Conservation (phyloP, 306 rosid genomes). For the Trifolium fragiferum region DNA sequence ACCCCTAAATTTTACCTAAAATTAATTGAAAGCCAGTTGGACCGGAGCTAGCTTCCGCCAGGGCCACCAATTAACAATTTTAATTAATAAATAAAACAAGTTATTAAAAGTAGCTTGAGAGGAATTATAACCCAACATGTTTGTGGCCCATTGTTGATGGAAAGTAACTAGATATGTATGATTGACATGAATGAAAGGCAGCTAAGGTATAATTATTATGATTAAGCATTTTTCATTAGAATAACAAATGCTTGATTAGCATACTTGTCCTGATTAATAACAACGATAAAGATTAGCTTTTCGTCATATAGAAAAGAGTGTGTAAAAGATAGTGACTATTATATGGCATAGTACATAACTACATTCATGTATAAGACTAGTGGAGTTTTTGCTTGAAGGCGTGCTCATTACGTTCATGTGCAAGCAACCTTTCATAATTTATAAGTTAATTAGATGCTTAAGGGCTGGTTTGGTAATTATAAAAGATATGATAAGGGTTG, state of each 20-base stretch:
- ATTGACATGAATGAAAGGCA: constrained; percentile 63
- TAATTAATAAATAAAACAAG: constrained; percentile 47
- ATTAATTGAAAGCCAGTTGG: constrained; percentile 39
- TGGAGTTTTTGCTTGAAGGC: constrained; percentile 44
- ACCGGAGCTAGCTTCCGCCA: constrained; percentile 46
- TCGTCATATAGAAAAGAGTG: constrained; percentile 41
- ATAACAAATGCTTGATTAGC: constrained; percentile 45
- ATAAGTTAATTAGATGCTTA: constrained; percentile 6
- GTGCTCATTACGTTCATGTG: constrained; percentile 71
- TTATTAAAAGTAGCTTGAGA: constrained; percentile 46
- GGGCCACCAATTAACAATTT: constrained; percentile 60
- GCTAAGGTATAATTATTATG: constrained; percentile 48
- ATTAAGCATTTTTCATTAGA: constrained; percentile 51
- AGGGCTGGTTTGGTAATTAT: not conserved
- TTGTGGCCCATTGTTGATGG: constrained; percentile 56
- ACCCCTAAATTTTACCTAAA: too few species aligned
- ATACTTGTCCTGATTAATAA: constrained; percentile 46
- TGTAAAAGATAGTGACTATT: constrained; percentile 51
- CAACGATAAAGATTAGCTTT: constrained; percentile 50
- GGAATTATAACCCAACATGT: constrained; percentile 63
- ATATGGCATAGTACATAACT: constrained; percentile 23
- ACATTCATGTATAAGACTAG: constrained; percentile 39
- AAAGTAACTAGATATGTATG: constrained; percentile 68
- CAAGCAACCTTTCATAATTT: constrained; percentile 4
- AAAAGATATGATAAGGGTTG: not conserved